phyloP scores from a whole-genome alignment of 1,139 yeast species.

The Pichia sp. region DNA sequence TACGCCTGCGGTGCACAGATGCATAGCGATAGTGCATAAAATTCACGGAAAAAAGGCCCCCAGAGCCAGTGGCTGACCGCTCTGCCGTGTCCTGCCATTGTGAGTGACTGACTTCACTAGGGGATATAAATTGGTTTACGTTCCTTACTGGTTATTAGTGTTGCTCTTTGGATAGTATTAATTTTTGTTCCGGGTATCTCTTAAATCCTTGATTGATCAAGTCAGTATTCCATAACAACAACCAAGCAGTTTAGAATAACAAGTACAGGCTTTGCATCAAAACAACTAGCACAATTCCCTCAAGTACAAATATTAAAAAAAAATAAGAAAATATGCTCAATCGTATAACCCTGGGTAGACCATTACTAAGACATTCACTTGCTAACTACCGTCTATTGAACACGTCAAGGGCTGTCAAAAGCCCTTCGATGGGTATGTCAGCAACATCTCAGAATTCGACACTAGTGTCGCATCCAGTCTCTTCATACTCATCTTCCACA shows the following conservation, averaged over 20 bases:
- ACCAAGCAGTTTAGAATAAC: background rate
- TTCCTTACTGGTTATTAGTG: background rate
- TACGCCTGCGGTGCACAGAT: background rate
- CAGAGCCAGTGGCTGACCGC: background rate
- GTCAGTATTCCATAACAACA: background rate
- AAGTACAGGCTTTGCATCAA: too few species aligned
- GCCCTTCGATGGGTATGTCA: background rate
- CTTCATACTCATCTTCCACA: conserved; percentile 1
- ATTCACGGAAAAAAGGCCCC: background rate
- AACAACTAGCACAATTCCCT: too few species aligned
- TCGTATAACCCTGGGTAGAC: conserved; percentile 7
- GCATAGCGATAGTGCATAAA: background rate
- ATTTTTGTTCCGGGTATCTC: background rate
- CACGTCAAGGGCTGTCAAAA: conserved; percentile 2
- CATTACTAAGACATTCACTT: background rate
- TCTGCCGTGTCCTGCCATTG: conserved; percentile 1
- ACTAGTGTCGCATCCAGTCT: background rate
- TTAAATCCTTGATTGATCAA: background rate
- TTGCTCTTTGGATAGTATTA: background rate
- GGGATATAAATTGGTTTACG: background rate
- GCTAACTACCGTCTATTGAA: conserved; percentile 4
- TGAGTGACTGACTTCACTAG: background rate
- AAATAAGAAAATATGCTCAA: background rate
- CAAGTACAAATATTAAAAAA: background rate
- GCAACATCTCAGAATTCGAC: background rate